Base-by-base conservation (phyloP, 2,329 filamentous ascomycete species). In the Lachnellula subtilissima region DNA sequence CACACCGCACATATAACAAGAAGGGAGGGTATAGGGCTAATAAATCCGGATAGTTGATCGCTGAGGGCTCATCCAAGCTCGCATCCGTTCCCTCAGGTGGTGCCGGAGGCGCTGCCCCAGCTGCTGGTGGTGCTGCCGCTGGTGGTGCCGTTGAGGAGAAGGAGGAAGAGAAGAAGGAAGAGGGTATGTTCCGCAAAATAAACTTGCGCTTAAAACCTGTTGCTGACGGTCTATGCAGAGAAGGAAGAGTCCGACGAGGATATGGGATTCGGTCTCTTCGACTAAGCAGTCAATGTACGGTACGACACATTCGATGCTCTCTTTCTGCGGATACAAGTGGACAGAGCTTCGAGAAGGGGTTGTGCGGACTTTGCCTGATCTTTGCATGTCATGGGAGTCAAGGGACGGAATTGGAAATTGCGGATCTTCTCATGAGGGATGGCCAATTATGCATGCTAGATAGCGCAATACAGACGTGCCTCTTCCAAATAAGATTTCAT, bases 21-120 rank as follows among this genome's bases (percentile, higher is more conserved):
- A 72, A 68, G 64, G 66, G 22, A 63, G 50, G 39, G 7, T 64
- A 62, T 7, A 48, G 47, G 49, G 50, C 66, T 70, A 61, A 71
- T 52, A 9, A 36, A 4, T n/a, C 48, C 23, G 50, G 42, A 4
- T 69, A 97, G 94, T 81, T 99, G 78, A 97, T 99, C 76, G 71
- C 89, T 71, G 85, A 92, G 78, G 94, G 94, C 74, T 85, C 89
- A 66, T 73, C 81, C 78, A 99, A 99, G 87, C 91, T 99, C 72
- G 94, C 94, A 70, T 97, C 93, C 78, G 93, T 99, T 73, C 92
- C 94, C 77, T 91, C 89, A 72, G 94, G 92, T 72, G 92, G 92
- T 77, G 83, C 80, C 72, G 91, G 85, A 74, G 89, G 82, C 76
- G 89, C 81, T 70, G 80, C 79, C 71, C 80, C 79, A 70, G 82